Base-by-base conservation (phyloP, 768 basidiomycete genomes). In the Leucogyrophana mollusca region DNA sequence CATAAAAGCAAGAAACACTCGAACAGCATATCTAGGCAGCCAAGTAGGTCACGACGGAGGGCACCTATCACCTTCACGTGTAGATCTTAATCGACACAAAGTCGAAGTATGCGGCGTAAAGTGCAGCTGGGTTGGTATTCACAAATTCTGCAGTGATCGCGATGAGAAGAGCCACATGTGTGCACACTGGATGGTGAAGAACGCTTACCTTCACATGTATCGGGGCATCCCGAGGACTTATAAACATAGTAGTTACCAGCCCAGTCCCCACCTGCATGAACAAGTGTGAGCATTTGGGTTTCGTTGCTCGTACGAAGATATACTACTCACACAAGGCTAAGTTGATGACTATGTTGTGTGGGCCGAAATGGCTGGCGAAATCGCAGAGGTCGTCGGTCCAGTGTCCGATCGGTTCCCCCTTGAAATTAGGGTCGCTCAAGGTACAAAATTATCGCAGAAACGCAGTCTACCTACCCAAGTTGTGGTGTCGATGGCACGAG, bases 41-140 rank as follows among this genome's bases (percentile, higher is more conserved):
- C n/a, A n/a, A n/a, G n/a, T n/a, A n/a, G n/a, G n/a, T n/a, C n/a
- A n/a, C n/a, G n/a, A n/a, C n/a, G n/a, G 13, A 30, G 13, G 7
- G 27, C 6, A 30, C 6, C 6, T 13, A 30, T 30, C 27, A 6
- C 27, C 6, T 6, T 30, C 27, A 73, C 21, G 57, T 65, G 61
- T 80, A 82, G 23, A 80, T 66, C 47, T 74, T 77, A 43, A 89
- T 62, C 40, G 76, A 78, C 38, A 75, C 73, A 60, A 91, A 76
- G 35, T 87, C 79, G 67, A 87, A 90, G 70, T 81, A 89, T 0
- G 89, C 85, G 24, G 85, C 68, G 9, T 54, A 52, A 65, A 90
- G 90, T 9, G 82, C 83, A 3, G 65, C 61, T 1, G 88, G 88
- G 55, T 87, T 83, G 49, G 76, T 74, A 67, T 80, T 74, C 53